Percentiles rank a stretch among this genome's conserved stretches.
Conservation (phyloP, 495 filamentous ascomycete species). For the Pyronema omphalodes region DNA sequence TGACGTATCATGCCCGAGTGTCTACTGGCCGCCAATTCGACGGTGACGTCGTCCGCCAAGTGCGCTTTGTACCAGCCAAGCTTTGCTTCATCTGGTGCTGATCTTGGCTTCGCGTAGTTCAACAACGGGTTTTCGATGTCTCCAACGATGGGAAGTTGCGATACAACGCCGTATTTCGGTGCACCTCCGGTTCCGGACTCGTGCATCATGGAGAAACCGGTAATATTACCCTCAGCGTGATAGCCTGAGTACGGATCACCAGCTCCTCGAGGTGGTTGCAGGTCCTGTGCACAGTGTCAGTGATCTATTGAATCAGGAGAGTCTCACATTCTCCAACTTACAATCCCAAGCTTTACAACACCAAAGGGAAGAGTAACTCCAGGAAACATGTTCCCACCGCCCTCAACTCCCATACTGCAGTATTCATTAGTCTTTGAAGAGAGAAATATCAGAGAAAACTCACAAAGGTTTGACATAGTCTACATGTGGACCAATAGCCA, state of each 20-base stretch:
- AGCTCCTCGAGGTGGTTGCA: constrained; percentile 28
- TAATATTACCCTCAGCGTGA: constrained; percentile 38
- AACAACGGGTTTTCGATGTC: constrained; percentile 38
- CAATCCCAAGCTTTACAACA: constrained; percentile 50
- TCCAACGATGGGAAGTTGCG: constrained; percentile 43
- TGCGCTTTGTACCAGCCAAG: constrained; percentile 47
- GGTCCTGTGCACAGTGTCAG: constrained; percentile 25
- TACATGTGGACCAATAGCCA: background rate
- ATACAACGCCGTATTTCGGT: constrained; percentile 55
- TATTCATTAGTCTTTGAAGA: background rate
- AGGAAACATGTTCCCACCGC: constrained; percentile 52
- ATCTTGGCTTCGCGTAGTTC: constrained; percentile 35
- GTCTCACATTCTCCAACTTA: background rate
- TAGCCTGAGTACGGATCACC: constrained; percentile 51
- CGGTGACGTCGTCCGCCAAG: constrained; percentile 34
- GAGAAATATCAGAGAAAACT: constrained; percentile 1
- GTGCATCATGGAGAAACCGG: constrained; percentile 56
- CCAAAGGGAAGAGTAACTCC: constrained; percentile 45
- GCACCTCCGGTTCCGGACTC: constrained; percentile 55
- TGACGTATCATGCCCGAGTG: constrained; percentile 48
- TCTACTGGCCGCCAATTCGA: constrained; percentile 42
- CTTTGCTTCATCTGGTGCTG: constrained; percentile 32
- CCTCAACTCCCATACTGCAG: constrained; percentile 22
- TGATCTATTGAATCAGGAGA: background rate
- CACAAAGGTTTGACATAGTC: constrained; percentile 14